Evolutionary conservation across 192 early-diverging fungal genomes (phyloP), one percentile per base, ranked within the genome.

Genomic region (Cetraspora pellucida): DNA sequence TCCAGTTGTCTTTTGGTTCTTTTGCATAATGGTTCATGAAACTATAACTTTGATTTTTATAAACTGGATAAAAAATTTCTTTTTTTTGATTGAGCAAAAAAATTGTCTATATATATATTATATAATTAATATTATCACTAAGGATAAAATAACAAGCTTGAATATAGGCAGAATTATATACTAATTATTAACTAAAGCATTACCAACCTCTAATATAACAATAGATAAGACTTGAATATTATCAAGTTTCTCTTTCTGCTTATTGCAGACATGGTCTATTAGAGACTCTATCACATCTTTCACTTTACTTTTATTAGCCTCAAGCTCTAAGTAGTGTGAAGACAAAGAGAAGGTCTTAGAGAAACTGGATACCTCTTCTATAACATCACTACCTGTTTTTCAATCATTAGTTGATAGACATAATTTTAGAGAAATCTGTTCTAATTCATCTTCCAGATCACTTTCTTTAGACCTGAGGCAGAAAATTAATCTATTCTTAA

Each of bases 401-500:
- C 11, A 63, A 63, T 31, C 60, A 31, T 63, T 25, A 63, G 30
- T 23, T 63, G 60, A 63, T 10, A 5, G 60, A 63, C 25, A 23
- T 63, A 11, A 31, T 63, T 63, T 63, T 31, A 63, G 30, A 63
- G 21, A 11, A 23, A 63, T 31, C 21, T 63, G 60, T 63, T 63
- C 60, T 52, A 52, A 19, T 19, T 52, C 50, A 52, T 52, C 50
- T 52, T n/a, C n/a, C n/a, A n/a, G n/a, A 9, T 54, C 61, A 63
- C 23, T 63, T 63, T 25, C n/a, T 21, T 25, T 63, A 63, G 23
- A 37, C 23, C 61, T 63, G n/a, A 63, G 61, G 27, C n/a, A 63
- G 23, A 63, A 63, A 63, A 37, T 63, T 63, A 63, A 63, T 14
- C 61, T 63, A 63, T 63, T 37, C 23, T 63, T 63, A 63, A 63